Conservation (phyloP, 495 filamentous ascomycete species). For the Hyaloscypha bicolor region DNA sequence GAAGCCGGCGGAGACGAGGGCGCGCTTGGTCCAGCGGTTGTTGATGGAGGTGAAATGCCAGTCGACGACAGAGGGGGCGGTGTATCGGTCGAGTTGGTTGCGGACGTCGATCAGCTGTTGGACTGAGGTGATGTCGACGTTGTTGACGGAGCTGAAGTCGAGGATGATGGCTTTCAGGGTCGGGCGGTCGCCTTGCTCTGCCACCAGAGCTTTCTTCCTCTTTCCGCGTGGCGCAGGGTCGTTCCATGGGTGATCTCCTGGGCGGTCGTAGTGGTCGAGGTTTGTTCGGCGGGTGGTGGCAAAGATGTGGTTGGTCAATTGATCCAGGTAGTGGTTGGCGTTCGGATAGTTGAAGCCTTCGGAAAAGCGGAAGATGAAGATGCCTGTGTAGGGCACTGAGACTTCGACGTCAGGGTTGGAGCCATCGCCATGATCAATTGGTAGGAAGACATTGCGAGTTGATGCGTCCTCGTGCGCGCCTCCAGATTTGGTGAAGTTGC, state of each 20-base stretch:
- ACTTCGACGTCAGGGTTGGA: conserved; percentile 86
- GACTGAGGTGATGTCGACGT: conserved; percentile 91
- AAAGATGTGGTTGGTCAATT: conserved; percentile 75
- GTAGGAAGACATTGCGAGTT: conserved; percentile 82
- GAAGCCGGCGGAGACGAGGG: conserved; percentile 89
- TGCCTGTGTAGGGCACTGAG: conserved; percentile 81
- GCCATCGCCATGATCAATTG: conserved; percentile 83
- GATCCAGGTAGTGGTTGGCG: conserved; percentile 86
- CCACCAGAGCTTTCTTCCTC: conserved; percentile 28
- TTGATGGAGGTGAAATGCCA: conserved; percentile 96
- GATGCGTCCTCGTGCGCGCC: conserved; percentile 51
- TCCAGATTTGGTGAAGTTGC: conserved; percentile 36
- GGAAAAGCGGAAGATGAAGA: conserved; percentile 97
- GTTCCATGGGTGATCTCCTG: conserved; percentile 95
- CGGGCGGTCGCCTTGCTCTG: conserved; percentile 60
- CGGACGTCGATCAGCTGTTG: conserved; percentile 97
- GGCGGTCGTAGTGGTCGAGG: conserved; percentile 57
- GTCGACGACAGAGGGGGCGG: conserved; percentile 81
- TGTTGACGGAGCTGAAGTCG: conserved; percentile 94
- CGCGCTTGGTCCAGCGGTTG: conserved; percentile 97
- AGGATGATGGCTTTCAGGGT: conserved; percentile 91
- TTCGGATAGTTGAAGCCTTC: conserved; percentile 98
- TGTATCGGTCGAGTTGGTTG: conserved; percentile 92
- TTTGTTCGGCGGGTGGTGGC: conserved; percentile 77
- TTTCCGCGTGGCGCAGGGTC: conserved; percentile 78